These are phyloP conservation scores for Lactarius akahatsu DNA, from an alignment of 768 basidiomycete genomes.

Conservation along the genomic window DNA sequence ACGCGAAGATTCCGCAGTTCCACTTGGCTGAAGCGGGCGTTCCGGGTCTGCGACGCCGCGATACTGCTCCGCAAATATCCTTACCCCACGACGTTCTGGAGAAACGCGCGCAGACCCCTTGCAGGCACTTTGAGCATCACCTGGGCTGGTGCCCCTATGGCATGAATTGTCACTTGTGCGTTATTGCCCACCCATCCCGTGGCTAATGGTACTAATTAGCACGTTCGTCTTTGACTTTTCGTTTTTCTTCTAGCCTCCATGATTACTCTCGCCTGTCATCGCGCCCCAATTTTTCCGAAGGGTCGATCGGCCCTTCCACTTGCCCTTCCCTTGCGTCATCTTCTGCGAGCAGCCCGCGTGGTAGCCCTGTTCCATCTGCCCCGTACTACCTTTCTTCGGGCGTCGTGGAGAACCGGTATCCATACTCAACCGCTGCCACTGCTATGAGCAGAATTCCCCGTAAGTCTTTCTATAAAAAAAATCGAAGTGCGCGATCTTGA, in stretches of 20 bases:
- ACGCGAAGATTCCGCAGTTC: neutral
- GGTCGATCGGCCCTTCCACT: neutral
- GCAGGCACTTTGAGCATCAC: conserved; percentile 20
- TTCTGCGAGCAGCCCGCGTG: conserved; percentile 15
- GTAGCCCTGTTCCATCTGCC: conserved; percentile 7
- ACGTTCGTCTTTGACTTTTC: neutral
- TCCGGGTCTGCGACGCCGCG: neutral
- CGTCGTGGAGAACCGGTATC: neutral
- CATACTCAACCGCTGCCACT: neutral
- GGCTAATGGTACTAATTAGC: neutral
- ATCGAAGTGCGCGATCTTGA: too few species aligned
- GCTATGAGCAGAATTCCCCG: neutral
- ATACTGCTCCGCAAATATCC: neutral
- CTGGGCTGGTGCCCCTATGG: conserved; percentile 24
- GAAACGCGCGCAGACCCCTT: conserved; percentile 14
- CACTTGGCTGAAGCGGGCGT: neutral
- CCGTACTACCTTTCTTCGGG: neutral
- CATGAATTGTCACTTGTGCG: conserved; percentile 19
- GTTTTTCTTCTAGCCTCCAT: conserved; percentile 9
- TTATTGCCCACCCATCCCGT: neutral
- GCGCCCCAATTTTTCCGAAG: neutral
- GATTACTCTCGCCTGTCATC: conserved; percentile 6
- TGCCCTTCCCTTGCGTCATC: conserved; percentile 8
- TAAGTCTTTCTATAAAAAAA: neutral
- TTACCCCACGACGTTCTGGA: conserved; percentile 12